Base-by-base conservation (phyloP, 441 rosid genomes). In the Mallotus repandus region DNA sequence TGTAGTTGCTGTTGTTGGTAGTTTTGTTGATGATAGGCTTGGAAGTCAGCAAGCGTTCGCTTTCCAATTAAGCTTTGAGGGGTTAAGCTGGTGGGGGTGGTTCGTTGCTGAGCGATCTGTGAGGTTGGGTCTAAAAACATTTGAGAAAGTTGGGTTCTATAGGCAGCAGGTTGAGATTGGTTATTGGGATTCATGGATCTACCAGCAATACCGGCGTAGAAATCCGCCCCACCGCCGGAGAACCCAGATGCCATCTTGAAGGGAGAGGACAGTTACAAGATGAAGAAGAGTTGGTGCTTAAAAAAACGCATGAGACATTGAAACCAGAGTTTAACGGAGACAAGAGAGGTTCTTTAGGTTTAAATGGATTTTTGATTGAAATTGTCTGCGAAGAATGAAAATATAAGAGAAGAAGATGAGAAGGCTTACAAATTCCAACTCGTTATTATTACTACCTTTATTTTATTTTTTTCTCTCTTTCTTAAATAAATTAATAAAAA, bases 211-310 rank as follows among this genome's bases (percentile, higher is more conserved):
- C 84, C 87, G 72, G 84, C 70, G 52, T 82, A 86, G 74, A 81
- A 81, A 53, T 91, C 91, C 54, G 85, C 86, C 9, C 91, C 87
- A 35, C 92, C 89, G 55, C 92, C 89, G 77, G 93, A 70, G 62
- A 82, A 92, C 49, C 94, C 97, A 79, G 95, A 94, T 50, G 96
- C 82, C 99, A 94, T 94, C 65, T 22, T 5, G 7, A 38, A 5
- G 46, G 70, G 72, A 73, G 76, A 21, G 25, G 7, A 4, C 7
- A 58, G 21, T 71, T 46, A 76, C 73, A 63, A 66, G 43, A 60
- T 63, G 52, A 67, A 66, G 52, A 63, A 69, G 41, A 68, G 77
- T 59, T 76, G 70, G 74, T 77, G 50, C 64, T 78, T 15, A 58
- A 45, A 67, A 76, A 73, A 80, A 84, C 81, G 82, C 91, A 81